Base-by-base conservation (phyloP, 805 yeast genomes). In the Gaillardinia entomophila region DNA sequence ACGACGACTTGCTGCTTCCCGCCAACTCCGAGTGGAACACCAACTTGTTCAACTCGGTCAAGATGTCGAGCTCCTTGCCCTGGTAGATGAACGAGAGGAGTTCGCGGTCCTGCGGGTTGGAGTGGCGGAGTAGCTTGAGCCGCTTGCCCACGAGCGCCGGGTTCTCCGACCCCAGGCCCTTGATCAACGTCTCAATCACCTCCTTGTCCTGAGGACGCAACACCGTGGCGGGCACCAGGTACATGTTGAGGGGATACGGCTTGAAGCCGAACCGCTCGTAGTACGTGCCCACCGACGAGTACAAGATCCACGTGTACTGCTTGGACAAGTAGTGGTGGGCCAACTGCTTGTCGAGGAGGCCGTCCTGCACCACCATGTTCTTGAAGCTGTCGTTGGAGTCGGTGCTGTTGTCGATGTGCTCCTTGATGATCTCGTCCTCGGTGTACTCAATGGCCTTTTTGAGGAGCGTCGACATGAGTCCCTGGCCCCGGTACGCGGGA, bases 21-120 rank as follows among this genome's bases (percentile, higher is more conserved):
- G 46, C 38, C 19, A 63, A 48, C 33, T 63, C 65, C 31, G 53
- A 45, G 37, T 62, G 66, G 38, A 46, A 58, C 16, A 46, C 40
- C 46, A 41, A 41, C 41, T 57, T 58, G 41, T 59, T 61, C 38
- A 63, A 42, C 28, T 63, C 68, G 2, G 68, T 51, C 38, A 63
- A 35, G 20, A 60, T 48, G 24, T 59, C 60, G 31, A 63, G 47
- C 41, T 62, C 68, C 30, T 50, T 51, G 16, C 51, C 53, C 35
- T 60, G 62, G 30, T 53, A 44, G n/a, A 63, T 55, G 24, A 43
- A 49, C 16, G 45, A 36, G 4, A 65, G 53, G 35, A 62, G 39
- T 3, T 52, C 59, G 28, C 36, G 40, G 40, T 65, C 70, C 22
- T 38, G 46, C 12, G 36, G 33, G 31, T 48, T 43, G 5, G 43